A percentile compares a stretch with the other conserved stretches of the same genome.
Conservation (phyloP, 176 grass and related monocot species). For the Luzula sylvatica region DNA sequence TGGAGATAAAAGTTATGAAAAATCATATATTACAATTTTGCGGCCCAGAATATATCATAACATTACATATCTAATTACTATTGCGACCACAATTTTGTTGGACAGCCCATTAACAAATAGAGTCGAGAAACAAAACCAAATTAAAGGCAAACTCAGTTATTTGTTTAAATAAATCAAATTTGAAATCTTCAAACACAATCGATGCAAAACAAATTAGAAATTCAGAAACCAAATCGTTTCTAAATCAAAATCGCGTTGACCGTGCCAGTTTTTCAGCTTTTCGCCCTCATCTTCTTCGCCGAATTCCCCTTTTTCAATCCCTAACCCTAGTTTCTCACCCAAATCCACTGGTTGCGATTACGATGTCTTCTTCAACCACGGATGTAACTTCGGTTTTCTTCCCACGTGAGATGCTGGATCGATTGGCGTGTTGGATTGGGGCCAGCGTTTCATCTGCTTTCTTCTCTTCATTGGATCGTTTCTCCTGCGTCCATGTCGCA, state of each 20-base stretch:
- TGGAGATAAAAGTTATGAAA: too few species aligned
- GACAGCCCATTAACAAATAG: too few species aligned
- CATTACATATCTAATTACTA: too few species aligned
- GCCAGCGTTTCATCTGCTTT: constrained; percentile 24
- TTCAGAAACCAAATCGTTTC: not conserved
- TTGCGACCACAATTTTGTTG: too few species aligned
- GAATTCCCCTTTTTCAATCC: constrained; percentile 7
- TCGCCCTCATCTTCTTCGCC: not conserved
- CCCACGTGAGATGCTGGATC: constrained; percentile 3
- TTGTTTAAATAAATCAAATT: too few species aligned
- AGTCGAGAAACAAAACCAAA: too few species aligned
- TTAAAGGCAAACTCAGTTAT: too few species aligned
- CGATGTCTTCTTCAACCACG: not conserved
- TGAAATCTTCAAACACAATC: not conserved
- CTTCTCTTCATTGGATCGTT: constrained; percentile 24
- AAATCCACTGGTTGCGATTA: not conserved
- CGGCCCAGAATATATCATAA: too few species aligned
- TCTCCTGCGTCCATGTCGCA: constrained; percentile 22
- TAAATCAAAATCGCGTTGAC: constrained; percentile 6
- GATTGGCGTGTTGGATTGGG: constrained; percentile 2
- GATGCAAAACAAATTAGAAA: not conserved
- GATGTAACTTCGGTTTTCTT: constrained; percentile 16
- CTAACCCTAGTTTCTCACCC: not conserved
- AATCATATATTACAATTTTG: too few species aligned
- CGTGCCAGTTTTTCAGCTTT: not conserved